Evolutionary conservation across 805 yeast species (phyloP).

Genomic region (Zygosaccharomyces lentus): DNA sequence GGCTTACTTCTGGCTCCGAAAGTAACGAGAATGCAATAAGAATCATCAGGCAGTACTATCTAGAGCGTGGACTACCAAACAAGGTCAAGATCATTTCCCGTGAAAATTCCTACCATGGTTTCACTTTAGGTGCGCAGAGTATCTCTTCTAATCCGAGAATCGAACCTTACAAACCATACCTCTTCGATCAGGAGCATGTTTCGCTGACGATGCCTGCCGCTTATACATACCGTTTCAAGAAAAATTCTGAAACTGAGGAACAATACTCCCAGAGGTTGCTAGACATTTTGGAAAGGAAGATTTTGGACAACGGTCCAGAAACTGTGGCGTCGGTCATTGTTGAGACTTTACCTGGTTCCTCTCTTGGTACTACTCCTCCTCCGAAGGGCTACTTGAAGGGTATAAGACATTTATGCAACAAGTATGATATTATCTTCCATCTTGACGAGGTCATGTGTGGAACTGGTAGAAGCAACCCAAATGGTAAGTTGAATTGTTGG

Average conservation of each 20-base stretch:
- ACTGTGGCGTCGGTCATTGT: constrained; percentile 42
- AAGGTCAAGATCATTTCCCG: constrained; percentile 43
- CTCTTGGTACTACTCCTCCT: constrained; percentile 45
- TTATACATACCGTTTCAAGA: constrained; percentile 34
- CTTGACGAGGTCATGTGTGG: constrained; percentile 59
- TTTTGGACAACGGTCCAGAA: constrained; percentile 41
- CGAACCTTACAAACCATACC: constrained; percentile 29
- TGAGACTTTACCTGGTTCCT: constrained; percentile 47
- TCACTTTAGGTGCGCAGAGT: constrained; percentile 44
- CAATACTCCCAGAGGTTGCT: constrained; percentile 39
- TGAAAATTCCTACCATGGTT: constrained; percentile 46
- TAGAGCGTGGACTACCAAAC: constrained; percentile 41
- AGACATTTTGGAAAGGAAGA: constrained; percentile 40
- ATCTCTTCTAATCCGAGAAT: constrained; percentile 36
- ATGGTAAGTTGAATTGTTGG: constrained; percentile 46
- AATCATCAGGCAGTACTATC: constrained; percentile 46
- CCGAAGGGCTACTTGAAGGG: constrained; percentile 47
- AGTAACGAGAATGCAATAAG: constrained; percentile 64
- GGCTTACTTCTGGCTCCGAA: constrained; percentile 64
- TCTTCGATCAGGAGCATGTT: constrained; percentile 21
- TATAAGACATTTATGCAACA: constrained; percentile 43
- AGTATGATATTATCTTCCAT: constrained; percentile 47
- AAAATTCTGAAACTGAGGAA: constrained; percentile 38
- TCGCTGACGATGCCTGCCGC: constrained; percentile 31
- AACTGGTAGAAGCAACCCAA: constrained; percentile 43